phyloP scores from a whole-genome alignment of 176 grass and related monocot species.

The Juncus effusus region DNA sequence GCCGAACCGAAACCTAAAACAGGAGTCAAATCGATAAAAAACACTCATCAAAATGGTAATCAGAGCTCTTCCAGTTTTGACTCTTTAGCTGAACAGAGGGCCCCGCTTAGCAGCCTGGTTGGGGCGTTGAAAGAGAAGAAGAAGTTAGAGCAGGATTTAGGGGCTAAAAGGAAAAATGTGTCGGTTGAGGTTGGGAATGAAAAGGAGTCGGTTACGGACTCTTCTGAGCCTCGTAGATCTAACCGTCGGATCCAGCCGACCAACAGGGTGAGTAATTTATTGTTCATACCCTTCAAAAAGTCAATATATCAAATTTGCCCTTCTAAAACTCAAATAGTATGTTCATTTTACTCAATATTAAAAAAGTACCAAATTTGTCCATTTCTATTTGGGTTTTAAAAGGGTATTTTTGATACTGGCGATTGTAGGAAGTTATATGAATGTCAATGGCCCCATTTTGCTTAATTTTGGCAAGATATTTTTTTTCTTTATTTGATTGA shows the following conservation, averaged over 20 bases:
- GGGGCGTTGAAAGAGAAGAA: background rate
- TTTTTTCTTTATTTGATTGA: constrained; percentile 7
- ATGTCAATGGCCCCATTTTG: too few relatives aligned
- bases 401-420: too few relatives aligned
- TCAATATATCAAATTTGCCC: too few relatives aligned
- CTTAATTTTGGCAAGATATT: constrained; percentile 3
- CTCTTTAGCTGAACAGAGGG: constrained; percentile 17
- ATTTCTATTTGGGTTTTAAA: too few relatives aligned
- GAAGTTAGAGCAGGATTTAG: constrained; percentile 24
- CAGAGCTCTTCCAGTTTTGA: constrained; percentile 30
- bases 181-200: constrained; percentile 37
- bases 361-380: too few relatives aligned
- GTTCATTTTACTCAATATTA: too few relatives aligned
- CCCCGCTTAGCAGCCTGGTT: background rate
- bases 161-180: constrained; percentile 35
- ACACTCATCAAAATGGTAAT: constrained; percentile 34
- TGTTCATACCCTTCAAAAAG: too few relatives aligned
- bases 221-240: constrained; percentile 69
- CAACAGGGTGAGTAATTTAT: constrained; percentile 53
- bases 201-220: constrained; percentile 43
- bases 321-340: too few relatives aligned
- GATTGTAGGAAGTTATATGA: too few relatives aligned
- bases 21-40: constrained; percentile 48
- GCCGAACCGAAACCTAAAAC: constrained; percentile 45
- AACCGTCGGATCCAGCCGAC: constrained; percentile 94